Evolutionary conservation across 345 rosid genomes (phyloP), one percentile per base, ranked within the genome.

Genomic region (Dovyalis caffra): DNA sequence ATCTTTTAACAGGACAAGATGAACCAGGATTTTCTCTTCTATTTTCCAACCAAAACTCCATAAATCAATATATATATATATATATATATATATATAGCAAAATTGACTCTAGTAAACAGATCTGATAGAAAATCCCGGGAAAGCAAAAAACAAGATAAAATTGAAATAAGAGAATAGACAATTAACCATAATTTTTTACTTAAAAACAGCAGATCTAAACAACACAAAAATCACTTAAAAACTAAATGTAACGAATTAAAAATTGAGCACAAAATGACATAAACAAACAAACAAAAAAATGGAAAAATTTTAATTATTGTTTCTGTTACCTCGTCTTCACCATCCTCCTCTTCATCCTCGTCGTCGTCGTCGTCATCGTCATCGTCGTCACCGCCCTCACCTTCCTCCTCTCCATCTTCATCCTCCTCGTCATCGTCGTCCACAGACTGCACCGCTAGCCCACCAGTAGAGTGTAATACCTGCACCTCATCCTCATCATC

Each of bases 381-480:
- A 9, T 74, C 84, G 0, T 14, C 64, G 0, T n/a, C 57, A 16
- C 20, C 68, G 6, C 21, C 66, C 16, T 60, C 65, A 1, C 31
- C 69, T 0, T 25, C 68, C 16, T 32, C 68, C 8, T 64, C 68
- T 1, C 25, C 72, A 1, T 74, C 81, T 0, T 73, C 81, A 18
- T 61, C 82, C 5, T 56, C 77, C 3, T 67, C 82, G 0, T 74
- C 75, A 2, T 76, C 85, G 8, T 73, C 87, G 4, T 87, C 88
- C 0, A 68, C 89, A 2, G 87, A 64, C 29, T 70, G 84, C 20
- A 84, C 88, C 31, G 86, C 88, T 62, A 90, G 94, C 16, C 85
- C 90, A 72, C 78, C 86, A 15, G 91, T 77, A 2, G 91, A 86
- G 76, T 81, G 87, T 65, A 90, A 56, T 63, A 85, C 85, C 83